A percentile compares a stretch with the other conserved stretches of the same genome.
Conservation (phyloP, 352 stramenopile species). For the Phytophthora capsici region DNA sequence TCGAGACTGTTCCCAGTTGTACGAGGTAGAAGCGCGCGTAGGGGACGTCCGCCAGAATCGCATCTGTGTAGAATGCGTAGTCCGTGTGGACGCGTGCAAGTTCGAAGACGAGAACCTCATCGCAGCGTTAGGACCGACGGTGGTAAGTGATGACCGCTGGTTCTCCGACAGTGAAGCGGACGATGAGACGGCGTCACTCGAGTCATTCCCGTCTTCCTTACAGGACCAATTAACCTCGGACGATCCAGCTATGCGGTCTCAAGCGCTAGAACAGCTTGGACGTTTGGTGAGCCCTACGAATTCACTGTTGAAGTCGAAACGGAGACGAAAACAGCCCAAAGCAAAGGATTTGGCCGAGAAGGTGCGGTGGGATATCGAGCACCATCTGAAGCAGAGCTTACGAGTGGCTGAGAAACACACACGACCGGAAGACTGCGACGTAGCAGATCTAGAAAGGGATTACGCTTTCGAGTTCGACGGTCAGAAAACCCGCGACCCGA, state of each 20-base stretch:
- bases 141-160: constrained; percentile 45
- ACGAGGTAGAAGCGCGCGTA: constrained; percentile 55
- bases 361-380: constrained; percentile 42
- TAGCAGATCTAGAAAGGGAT: constrained; percentile 42
- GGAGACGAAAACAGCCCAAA: constrained; percentile 15
- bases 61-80: constrained; percentile 53
- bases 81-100: constrained; percentile 53
- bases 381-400: constrained; percentile 46
- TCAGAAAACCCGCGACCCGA: constrained; percentile 33
- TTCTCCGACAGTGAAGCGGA: constrained; percentile 37
- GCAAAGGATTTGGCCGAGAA: constrained; percentile 35
- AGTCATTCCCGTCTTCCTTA: constrained; percentile 6
- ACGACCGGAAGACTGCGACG: constrained; percentile 22
- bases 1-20: constrained; percentile 48
- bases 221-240: constrained; percentile 40
- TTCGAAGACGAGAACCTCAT: constrained; percentile 61
- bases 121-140: constrained; percentile 42
- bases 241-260: constrained; percentile 39
- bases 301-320: constrained; percentile 5
- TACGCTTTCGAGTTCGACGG: constrained; percentile 51
- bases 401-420: constrained; percentile 38
- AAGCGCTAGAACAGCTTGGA: constrained; percentile 43
- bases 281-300: constrained; percentile 35
- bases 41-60: constrained; percentile 50
- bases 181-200: constrained; percentile 29